Conservation (phyloP, 2,329 filamentous ascomycete species). For the Paraphaeosphaeria minitans region DNA sequence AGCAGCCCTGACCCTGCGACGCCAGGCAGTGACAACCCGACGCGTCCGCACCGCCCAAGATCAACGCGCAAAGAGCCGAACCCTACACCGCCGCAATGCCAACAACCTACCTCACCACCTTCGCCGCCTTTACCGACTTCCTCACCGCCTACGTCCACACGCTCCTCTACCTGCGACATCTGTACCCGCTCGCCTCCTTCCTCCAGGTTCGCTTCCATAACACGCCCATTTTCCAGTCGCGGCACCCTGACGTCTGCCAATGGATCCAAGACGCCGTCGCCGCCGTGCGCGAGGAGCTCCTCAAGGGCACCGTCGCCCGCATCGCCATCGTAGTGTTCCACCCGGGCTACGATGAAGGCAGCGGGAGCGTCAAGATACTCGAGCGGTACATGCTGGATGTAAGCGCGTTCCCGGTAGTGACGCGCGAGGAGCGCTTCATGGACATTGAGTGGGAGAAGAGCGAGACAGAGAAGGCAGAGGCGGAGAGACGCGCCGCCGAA, state of each 20-base stretch:
- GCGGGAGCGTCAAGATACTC: constrained; percentile 54
- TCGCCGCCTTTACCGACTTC: constrained; percentile 76
- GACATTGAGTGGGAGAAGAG: constrained; percentile 52
- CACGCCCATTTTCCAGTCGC: constrained; percentile 80
- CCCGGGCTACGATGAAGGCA: constrained; percentile 35
- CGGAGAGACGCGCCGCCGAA: constrained; percentile 4
- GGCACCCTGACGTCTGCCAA: constrained; percentile 81
- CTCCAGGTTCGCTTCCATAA: constrained; percentile 81
- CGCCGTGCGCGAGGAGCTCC: constrained; percentile 72
- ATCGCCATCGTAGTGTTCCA: constrained; percentile 63
- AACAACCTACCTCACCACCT: constrained; percentile 53
- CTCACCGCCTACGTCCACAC: constrained; percentile 83
- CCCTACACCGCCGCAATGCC: constrained; percentile 23
- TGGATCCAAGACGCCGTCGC: constrained; percentile 84
- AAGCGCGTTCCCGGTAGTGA: constrained; percentile 59
- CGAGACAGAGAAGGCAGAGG: constrained; percentile 2
- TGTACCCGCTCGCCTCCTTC: constrained; percentile 81
- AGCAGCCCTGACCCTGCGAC: background rate
- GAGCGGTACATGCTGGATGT: constrained; percentile 67
- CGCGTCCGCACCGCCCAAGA: background rate
- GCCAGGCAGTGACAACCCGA: background rate
- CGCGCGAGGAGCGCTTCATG: constrained; percentile 54
- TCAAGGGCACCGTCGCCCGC: constrained; percentile 58
- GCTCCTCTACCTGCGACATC: constrained; percentile 77
- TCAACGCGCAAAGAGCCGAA: background rate